Evolutionary conservation across 2,329 filamentous ascomycete species (phyloP).

Genomic region (Fusarium hostae): DNA sequence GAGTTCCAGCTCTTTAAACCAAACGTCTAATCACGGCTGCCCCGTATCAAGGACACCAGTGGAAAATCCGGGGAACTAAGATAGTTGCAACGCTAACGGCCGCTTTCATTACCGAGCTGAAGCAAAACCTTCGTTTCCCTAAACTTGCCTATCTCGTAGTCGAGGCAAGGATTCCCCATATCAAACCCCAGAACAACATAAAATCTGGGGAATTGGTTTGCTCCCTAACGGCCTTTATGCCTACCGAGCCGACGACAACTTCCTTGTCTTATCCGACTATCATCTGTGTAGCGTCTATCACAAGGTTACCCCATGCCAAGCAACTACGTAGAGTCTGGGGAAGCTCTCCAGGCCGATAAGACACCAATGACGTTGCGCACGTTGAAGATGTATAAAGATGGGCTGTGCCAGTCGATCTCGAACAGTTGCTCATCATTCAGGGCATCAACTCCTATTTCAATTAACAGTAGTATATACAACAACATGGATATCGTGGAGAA

Average conservation of each 20-base stretch:
- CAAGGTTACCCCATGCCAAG: neutral
- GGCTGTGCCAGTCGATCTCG: neutral
- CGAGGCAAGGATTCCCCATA: neutral
- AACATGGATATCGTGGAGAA: neutral
- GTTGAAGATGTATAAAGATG: neutral
- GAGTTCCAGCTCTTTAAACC: too few species aligned
- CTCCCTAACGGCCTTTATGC: neutral
- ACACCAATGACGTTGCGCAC: too few species aligned
- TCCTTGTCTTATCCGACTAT: neutral
- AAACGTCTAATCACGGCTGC: too few species aligned
- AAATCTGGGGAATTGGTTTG: neutral
- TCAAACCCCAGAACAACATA: neutral
- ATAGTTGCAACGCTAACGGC: too few species aligned
- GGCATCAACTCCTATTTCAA: neutral
- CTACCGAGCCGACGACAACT: neutral
- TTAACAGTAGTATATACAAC: neutral
- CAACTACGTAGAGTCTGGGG: neutral
- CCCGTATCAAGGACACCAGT: too few species aligned
- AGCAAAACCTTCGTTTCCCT: too few species aligned
- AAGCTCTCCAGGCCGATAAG: neutral
- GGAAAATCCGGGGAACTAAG: too few species aligned
- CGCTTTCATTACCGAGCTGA: too few species aligned
- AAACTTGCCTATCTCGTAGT: neutral
- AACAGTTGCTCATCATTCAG: neutral
- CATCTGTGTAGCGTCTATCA: neutral